Evolutionary conservation across 345 rosid genomes (phyloP).

Genomic region (Stellera chamaejasme): DNA sequence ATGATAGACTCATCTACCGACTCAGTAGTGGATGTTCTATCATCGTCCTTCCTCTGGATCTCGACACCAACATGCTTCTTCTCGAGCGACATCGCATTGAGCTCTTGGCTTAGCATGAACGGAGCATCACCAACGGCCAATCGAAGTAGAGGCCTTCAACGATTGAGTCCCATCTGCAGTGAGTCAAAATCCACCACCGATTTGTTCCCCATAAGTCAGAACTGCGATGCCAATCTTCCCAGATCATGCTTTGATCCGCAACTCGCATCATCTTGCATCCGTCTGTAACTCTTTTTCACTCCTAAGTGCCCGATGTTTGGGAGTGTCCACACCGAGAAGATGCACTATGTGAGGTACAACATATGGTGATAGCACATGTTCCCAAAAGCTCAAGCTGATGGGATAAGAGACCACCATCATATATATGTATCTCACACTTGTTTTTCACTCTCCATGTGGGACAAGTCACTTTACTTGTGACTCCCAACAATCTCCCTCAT

Average conservation of each 20-base stretch:
- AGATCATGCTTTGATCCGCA: conserved; percentile 19
- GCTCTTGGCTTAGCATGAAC: conserved; percentile 33
- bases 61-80: conserved; percentile 31
- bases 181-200: conserved; percentile 38
- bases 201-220: conserved; percentile 24
- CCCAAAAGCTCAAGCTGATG: too few species aligned
- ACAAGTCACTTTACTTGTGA: too few species aligned
- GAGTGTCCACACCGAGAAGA: too few species aligned
- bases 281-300: too few species aligned
- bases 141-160: conserved; percentile 33
- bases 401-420: too few species aligned
- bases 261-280: too few species aligned
- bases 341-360: too few species aligned
- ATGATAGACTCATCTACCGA: conserved; percentile 32
- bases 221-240: conserved; percentile 29
- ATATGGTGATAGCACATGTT: too few species aligned
- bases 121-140: conserved; percentile 27
- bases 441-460: too few species aligned
- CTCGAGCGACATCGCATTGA: conserved; percentile 26
- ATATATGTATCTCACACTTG: too few species aligned
- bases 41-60: conserved; percentile 22
- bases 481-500: too few species aligned
- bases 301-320: too few species aligned
- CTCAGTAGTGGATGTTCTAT: conserved; percentile 29
- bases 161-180: conserved; percentile 36